A percentile compares a stretch with the other conserved stretches of the same genome.
These are phyloP conservation scores for Fusarium domesticum DNA, from an alignment of 2,329 filamentous ascomycete species.

Conservation along the genomic window DNA sequence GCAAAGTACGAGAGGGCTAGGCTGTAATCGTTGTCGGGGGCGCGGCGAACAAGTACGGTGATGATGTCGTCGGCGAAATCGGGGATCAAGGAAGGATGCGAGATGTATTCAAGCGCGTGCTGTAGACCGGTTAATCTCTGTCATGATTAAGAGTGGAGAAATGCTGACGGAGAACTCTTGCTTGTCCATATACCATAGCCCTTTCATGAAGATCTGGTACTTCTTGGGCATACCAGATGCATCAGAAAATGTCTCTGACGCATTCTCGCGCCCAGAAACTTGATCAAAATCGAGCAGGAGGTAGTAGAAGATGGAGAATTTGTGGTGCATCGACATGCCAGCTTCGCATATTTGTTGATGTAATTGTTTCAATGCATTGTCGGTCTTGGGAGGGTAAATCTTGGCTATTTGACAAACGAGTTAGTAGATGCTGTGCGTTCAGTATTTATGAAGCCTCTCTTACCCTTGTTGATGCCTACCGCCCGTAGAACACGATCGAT, in stretches of 20 bases:
- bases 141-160: neutral
- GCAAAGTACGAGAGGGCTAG: constrained; percentile 77
- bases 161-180: constrained; percentile 59
- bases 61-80: constrained; percentile 85
- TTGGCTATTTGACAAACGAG: constrained; percentile 43
- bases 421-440: constrained; percentile 1
- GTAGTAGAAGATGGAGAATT: constrained; percentile 81
- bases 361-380: constrained; percentile 64
- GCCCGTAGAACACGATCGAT: constrained; percentile 73
- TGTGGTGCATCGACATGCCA: constrained; percentile 67
- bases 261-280: constrained; percentile 47
- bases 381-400: constrained; percentile 71
- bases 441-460: neutral
- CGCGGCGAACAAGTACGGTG: constrained; percentile 61
- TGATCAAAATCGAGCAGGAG: constrained; percentile 71
- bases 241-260: constrained; percentile 56
- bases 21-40: constrained; percentile 56
- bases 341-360: constrained; percentile 67
- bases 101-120: constrained; percentile 70
- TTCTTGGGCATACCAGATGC: constrained; percentile 67
- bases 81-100: constrained; percentile 73
- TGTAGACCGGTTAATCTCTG: constrained; percentile 29
- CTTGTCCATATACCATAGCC: constrained; percentile 76
- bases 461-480: constrained; percentile 68
- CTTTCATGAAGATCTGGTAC: constrained; percentile 78